Base-by-base conservation (phyloP, 2,329 filamentous ascomycete species). In the Ceratocystis destructans region DNA sequence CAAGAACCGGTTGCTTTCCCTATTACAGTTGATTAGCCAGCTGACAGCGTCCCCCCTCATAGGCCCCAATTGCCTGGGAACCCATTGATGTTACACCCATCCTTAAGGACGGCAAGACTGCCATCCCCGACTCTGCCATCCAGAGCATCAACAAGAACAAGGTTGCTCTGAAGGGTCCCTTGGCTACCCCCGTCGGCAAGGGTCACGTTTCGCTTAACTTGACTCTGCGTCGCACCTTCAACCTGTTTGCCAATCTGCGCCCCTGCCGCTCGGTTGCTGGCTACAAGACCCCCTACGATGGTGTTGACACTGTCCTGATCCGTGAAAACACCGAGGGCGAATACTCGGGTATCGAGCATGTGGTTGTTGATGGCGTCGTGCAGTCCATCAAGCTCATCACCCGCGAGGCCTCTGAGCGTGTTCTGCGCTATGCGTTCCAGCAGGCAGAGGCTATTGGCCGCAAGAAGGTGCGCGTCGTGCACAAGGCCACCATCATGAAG, bases 401-500 rank as follows among this genome's bases (percentile, higher is more conserved):
- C 74, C 84, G 87, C 71, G 90, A 92, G 76, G 94, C 94, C 70
- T 92, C 86, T 71, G 94, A 99, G 86, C 88, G 94, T 73, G 94
- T 99, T 66, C 86, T 97, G 71, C 88, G 92, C 75, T 99, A 91
- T 78, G 94, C 95, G 73, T 99, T 99, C 87, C 93, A 99, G 81
- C 91, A 99, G 77, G 94, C 94, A 72, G 84, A 94, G 78, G 85
- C 90, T 72, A 88, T 96, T 74, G 91, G 92, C 79, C 78, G 90
- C 82, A 92, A 86, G 76, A 96, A 96, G 88, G 93, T 97, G 74
- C 90, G 92, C 75, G 93, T 91, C 68, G 92, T 97, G 70, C 94
- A 99, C 88, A 99, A 99, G 86, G 94, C 94, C 77, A 97, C 94
- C 75, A 99, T 99, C 82, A 99, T 99, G 94, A 99, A 99, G 87